Evolutionary conservation across 1,284 basidiomycete genomes (phyloP), one percentile per base, ranked within the genome.

Genomic region (Singerocomus inundabilis): DNA sequence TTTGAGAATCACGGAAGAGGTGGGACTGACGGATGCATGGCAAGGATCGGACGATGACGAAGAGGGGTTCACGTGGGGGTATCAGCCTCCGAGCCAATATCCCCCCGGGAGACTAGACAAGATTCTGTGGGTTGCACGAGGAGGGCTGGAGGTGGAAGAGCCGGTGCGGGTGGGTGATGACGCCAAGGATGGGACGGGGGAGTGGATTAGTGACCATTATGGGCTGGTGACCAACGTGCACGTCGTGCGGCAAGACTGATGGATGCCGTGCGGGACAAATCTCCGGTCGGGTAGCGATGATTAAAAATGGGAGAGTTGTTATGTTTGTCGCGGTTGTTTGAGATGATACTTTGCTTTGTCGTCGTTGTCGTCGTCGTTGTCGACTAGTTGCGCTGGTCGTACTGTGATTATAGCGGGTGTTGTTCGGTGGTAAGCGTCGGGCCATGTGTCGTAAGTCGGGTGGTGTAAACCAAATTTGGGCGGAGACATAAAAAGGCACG

Each of bases 121-220:
- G 62, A 67, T 88, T n/a, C 64, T 86, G 40, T 85, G 79, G 60
- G 66, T 76, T 18, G 67, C 74, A 10, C 66, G 71, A 15, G 69
- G 69, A 36, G 72, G 73, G 2, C 71, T 78, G 53, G 70, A 69
- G 48, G 72, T 88, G 26, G 74, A 78, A 9, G 70, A 75, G 38
- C 80, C 82, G 0, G 60, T 69, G 53, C 70, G 71, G 30, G 73
- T 88, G 36, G 85, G 85, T 5, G 68, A 81, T 32, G 82, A 75
- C 2, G 53, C 80, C 40, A 74, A 70, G 58, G 71, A 67, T 30
- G 58, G 58, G 35, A 57, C 69, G 8, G 71, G 64, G 26, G 58
- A 71, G n/a, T 86, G 77, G 76, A 73, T 75, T 21, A 85, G 81
- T 57, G 85, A 87, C 56, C 85, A 88, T 55, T 82, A 70, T 60